These are phyloP conservation scores for Coemansia sp. DNA, from an alignment of 192 early-diverging fungal genomes.

Conservation along the genomic window DNA sequence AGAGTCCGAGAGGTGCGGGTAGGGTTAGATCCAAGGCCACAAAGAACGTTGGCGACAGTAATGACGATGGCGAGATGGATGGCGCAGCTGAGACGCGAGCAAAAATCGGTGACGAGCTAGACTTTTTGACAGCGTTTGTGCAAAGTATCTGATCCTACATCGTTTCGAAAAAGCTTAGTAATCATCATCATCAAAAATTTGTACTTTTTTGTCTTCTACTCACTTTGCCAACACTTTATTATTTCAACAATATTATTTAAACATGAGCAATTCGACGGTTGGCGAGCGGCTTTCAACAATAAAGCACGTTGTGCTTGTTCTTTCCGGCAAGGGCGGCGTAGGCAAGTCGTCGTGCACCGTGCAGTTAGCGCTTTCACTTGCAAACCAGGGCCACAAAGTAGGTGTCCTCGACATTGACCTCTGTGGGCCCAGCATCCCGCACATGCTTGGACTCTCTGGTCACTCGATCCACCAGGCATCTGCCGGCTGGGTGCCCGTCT, in stretches of 20 bases:
- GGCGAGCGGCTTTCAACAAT: constrained; percentile 51
- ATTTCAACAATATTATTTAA: too few species aligned
- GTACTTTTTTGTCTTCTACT: too few species aligned
- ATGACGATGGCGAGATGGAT: too few species aligned
- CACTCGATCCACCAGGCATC: constrained; percentile 87
- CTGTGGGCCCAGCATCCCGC: constrained; percentile 94
- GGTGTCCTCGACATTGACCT: constrained; percentile 96
- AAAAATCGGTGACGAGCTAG: neutral
- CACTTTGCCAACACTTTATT: too few species aligned
- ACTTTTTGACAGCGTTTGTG: neutral
- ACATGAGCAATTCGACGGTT: constrained; percentile 44
- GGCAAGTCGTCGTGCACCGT: constrained; percentile 94
- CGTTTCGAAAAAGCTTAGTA: too few species aligned
- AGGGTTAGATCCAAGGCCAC: too few species aligned
- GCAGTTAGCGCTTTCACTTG: constrained; percentile 73
- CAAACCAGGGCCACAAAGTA: constrained; percentile 64
- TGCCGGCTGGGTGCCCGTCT: constrained; percentile 84
- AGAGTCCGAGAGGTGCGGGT: too few species aligned
- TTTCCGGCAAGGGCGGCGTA: constrained; percentile 98
- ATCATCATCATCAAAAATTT: too few species aligned
- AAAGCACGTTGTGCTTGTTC: constrained; percentile 89
- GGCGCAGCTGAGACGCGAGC: neutral
- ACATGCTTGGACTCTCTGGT: constrained; percentile 90
- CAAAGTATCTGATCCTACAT: neutral
- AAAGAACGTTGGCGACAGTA: neutral